These are phyloP conservation scores for Fimicolochytrium jonesii DNA, from an alignment of 192 early-diverging fungal genomes.

Conservation along the genomic window DNA sequence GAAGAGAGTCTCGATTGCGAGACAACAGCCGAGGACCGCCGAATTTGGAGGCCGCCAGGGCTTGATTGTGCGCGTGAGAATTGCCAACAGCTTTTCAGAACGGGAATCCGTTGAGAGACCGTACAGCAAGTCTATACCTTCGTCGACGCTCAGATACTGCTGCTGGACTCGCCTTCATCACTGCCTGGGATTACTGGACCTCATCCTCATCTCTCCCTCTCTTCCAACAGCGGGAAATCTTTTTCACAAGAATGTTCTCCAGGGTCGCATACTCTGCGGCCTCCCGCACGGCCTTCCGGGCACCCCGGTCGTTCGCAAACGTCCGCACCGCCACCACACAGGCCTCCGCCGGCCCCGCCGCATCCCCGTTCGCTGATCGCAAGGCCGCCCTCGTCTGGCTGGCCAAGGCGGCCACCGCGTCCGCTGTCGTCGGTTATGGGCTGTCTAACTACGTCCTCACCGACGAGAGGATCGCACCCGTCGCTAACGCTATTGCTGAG, in stretches of 20 bases:
- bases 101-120: too few species aligned
- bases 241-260: slow-evolving; percentile 2
- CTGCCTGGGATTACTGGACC: too few species aligned
- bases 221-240: too few species aligned
- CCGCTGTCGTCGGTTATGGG: slow-evolving; percentile 32
- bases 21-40: too few species aligned
- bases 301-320: not conserved
- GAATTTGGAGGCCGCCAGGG: too few species aligned
- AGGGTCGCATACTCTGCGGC: slow-evolving; percentile 4
- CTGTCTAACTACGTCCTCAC: slow-evolving; percentile 39
- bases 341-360: not conserved
- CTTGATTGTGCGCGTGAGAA: too few species aligned
- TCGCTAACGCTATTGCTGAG: slow-evolving; percentile 1
- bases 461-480: slow-evolving; percentile 32
- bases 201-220: too few species aligned
- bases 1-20: too few species aligned
- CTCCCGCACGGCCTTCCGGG: slow-evolving; percentile 2
- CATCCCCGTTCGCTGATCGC: slow-evolving; percentile 12
- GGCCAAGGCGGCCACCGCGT: slow-evolving; percentile 37
- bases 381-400: slow-evolving; percentile 28
- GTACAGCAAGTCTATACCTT: too few species aligned
- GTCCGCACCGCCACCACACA: slow-evolving; percentile 2
- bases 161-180: too few species aligned
- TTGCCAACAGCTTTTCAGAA: too few species aligned
- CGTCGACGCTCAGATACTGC: too few species aligned